Conservation (phyloP, 257 asterid genomes). For the Nicotiana undulata region DNA sequence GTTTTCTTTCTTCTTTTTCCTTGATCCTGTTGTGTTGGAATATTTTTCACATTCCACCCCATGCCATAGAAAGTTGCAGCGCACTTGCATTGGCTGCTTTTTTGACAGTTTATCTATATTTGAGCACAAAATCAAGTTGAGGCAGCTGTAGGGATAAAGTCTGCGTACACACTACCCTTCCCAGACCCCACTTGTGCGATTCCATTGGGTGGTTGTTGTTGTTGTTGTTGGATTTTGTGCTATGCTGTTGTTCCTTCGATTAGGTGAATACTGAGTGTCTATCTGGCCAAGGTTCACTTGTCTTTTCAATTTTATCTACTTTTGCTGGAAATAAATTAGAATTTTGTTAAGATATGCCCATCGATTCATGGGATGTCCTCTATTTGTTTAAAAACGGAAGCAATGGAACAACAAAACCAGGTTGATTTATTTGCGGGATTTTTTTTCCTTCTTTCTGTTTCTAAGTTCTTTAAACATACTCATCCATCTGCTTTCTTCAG, state of each 20-base stretch:
- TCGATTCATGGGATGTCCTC: background rate
- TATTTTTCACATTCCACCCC: background rate
- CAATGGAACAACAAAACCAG: background rate
- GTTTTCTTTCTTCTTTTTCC: background rate
- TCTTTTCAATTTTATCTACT: background rate
- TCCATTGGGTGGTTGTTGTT: too few relatives aligned
- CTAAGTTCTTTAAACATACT: background rate
- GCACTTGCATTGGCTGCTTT: background rate
- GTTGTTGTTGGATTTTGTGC: background rate
- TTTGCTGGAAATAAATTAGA: background rate
- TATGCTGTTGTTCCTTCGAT: background rate
- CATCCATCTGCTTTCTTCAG: background rate
- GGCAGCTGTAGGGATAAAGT: background rate
- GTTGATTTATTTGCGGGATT: background rate
- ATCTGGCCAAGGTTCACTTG: background rate
- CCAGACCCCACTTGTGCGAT: too few relatives aligned
- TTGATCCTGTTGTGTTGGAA: background rate
- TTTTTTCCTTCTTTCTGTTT: background rate
- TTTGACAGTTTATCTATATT: background rate
- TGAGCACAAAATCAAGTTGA: background rate
- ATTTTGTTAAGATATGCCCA: background rate
- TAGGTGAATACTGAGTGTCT: background rate
- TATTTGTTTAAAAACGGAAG: background rate
- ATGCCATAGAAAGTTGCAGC: constrained; percentile 1
- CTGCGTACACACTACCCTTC: too few relatives aligned